Evolutionary conservation across 2,329 filamentous ascomycete species (phyloP).

Genomic region (Mycosphaerella sp.): DNA sequence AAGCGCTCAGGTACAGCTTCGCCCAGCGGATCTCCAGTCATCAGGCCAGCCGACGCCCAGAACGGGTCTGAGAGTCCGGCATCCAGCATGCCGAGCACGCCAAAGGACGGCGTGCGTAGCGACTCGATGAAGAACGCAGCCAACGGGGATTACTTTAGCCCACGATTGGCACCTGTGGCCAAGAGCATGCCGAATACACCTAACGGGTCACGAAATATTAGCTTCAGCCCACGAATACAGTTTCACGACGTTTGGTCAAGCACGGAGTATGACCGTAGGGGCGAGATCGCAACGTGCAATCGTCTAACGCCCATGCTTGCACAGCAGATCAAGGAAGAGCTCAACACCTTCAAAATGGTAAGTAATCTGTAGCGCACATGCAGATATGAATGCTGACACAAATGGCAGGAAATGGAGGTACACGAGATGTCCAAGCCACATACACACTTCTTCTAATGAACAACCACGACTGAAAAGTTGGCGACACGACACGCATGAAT

Average conservation of each 20-base stretch:
- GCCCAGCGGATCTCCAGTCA: constrained; percentile 63
- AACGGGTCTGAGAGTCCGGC: constrained; percentile 69
- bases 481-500: constrained; percentile 19
- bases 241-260: constrained; percentile 97
- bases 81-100: constrained; percentile 83
- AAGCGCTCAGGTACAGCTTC: constrained; percentile 67
- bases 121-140: constrained; percentile 53
- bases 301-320: constrained; percentile 93
- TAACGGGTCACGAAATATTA: constrained; percentile 57
- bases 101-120: constrained; percentile 59
- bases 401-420: constrained; percentile 93
- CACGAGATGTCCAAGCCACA: constrained; percentile 99
- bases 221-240: constrained; percentile 85
- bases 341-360: constrained; percentile 99
- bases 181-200: constrained; percentile 79
- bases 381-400: constrained; percentile 37
- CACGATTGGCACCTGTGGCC: constrained; percentile 64
- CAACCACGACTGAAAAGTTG: constrained; percentile 13
- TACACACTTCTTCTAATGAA: constrained; percentile 95
- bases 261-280: constrained; percentile 90
- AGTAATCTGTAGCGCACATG: constrained; percentile 31
- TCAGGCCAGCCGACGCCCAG: constrained; percentile 59
- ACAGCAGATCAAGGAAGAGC: constrained; percentile 98
- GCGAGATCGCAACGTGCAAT: constrained; percentile 96
- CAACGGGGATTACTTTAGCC: constrained; percentile 83